Base-by-base conservation (phyloP, 495 filamentous ascomycete species). In the Penicillium goetzii region DNA sequence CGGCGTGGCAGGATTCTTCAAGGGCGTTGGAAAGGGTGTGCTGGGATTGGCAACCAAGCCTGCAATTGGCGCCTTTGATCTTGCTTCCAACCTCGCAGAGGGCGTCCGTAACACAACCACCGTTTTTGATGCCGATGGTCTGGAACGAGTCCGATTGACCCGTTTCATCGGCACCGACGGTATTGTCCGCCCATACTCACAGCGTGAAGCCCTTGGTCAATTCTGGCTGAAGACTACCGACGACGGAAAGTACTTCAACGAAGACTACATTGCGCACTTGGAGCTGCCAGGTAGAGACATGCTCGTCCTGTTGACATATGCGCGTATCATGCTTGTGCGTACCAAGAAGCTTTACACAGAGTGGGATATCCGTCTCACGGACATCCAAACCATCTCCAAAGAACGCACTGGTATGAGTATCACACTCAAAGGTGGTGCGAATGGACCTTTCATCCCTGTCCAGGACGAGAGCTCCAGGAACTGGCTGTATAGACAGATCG, bases 191-290 rank as follows among this genome's bases (percentile, higher is more conserved):
- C 96, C 95, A 7, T 99, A 97, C 81, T 92, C 87, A 15, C 93
- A 98, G 74, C 91, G 95, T 17, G 95, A 99, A 81, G 93, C 95
- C 1, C 87, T 99, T 15, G 95, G 95, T 10, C 95, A 99, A 75
- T 96, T 93, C 80, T 99, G 95, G 95, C 87, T 99, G 66, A 99
- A 99, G 81, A 96, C 96, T 23, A 84, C 95, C 2, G 96, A 98
- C 71, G 93, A 96, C 62, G 95, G 95, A 52, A 96, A 93, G 78
- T 97, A 91, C 80, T 99, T 99, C 85, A 88, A 94, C 78, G 96
- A 98, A 75, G 86, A 93, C 70, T 99, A 99, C 77, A 95, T 99
- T 70, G 95, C 93, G 14, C 95, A 99, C 66, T 83, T 99, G 23
- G 95, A 98, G 72, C 88, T 99, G 32, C 90, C 89, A 7, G 86